Conservation (phyloP, 805 yeast genomes). For the Blastobotrys mokoenaii region DNA sequence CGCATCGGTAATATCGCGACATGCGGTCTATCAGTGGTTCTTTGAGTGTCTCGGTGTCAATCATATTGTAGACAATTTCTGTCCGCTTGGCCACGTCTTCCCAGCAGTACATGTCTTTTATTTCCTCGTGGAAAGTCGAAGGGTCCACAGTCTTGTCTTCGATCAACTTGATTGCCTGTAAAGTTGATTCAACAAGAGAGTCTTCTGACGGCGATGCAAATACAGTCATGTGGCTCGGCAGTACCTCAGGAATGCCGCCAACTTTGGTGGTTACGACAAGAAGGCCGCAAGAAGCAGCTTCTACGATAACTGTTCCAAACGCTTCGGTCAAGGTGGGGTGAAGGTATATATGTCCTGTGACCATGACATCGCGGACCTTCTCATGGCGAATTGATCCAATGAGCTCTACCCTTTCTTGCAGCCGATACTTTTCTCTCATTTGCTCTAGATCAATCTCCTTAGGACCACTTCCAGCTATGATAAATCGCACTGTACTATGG, state of each 20-base stretch:
- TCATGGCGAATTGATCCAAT: constrained; percentile 88
- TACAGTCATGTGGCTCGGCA: constrained; percentile 87
- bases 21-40: constrained; percentile 53
- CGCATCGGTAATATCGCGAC: constrained; percentile 54
- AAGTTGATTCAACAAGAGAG: constrained; percentile 62
- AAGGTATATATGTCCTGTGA: constrained; percentile 83
- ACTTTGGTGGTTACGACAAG: constrained; percentile 91
- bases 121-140: constrained; percentile 65
- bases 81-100: constrained; percentile 79
- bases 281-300: constrained; percentile 94
- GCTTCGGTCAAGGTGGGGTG: constrained; percentile 96
- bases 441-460: constrained; percentile 89
- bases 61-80: constrained; percentile 63
- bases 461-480: constrained; percentile 97
- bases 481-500: constrained; percentile 58
- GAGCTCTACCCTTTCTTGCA: constrained; percentile 81
- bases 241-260: constrained; percentile 96
- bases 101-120: constrained; percentile 87
- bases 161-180: constrained; percentile 57
- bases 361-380: constrained; percentile 86
- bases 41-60: constrained; percentile 32
- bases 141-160: constrained; percentile 58
- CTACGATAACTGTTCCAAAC: constrained; percentile 93
- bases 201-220: constrained; percentile 86
- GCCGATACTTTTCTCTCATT: constrained; percentile 76